A percentile compares a stretch with the other conserved stretches of the same genome.
Evolutionary conservation across 768 basidiomycete genomes (phyloP).

Genomic region (Clathrus columnatus): DNA sequence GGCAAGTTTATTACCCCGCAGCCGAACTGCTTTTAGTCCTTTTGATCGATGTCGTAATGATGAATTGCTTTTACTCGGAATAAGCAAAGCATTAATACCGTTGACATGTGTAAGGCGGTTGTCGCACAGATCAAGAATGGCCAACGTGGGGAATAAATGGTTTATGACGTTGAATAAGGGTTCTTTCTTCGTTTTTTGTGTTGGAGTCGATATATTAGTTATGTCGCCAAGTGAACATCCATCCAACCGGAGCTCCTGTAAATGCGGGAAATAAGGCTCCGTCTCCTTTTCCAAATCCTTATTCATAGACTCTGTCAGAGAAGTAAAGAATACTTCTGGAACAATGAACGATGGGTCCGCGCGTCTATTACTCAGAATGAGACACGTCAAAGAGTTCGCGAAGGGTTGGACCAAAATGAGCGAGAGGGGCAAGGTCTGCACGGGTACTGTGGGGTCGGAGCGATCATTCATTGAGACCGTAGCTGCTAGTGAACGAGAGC

Average conservation of each 20-base stretch:
- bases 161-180: conserved; percentile 50
- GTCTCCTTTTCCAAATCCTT: conserved; percentile 16
- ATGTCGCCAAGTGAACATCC: conserved; percentile 61
- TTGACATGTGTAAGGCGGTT: conserved; percentile 53
- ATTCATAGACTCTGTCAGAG: conserved; percentile 20
- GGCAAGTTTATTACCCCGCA: conserved; percentile 61
- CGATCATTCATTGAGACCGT: conserved; percentile 14
- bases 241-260: conserved; percentile 70
- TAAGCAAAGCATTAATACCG: conserved; percentile 23
- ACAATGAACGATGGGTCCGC: conserved; percentile 56
- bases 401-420: conserved; percentile 53
- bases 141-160: conserved; percentile 61
- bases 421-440: conserved; percentile 59
- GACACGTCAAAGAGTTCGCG: conserved; percentile 44
- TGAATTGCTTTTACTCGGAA: conserved; percentile 3
- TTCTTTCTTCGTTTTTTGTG: conserved; percentile 39
- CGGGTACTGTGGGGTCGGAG: conserved; percentile 48
- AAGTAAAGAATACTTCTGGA: conserved; percentile 23
- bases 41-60: conserved; percentile 21
- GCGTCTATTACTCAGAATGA: conserved; percentile 56
- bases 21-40: conserved; percentile 55
- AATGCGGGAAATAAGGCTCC: conserved; percentile 40
- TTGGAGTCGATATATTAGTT: conserved; percentile 36
- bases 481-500: conserved; percentile 50
- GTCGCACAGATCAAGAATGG: conserved; percentile 66